Conservation (phyloP, 208 protist species). For the Wallacemonas collosoma region DNA sequence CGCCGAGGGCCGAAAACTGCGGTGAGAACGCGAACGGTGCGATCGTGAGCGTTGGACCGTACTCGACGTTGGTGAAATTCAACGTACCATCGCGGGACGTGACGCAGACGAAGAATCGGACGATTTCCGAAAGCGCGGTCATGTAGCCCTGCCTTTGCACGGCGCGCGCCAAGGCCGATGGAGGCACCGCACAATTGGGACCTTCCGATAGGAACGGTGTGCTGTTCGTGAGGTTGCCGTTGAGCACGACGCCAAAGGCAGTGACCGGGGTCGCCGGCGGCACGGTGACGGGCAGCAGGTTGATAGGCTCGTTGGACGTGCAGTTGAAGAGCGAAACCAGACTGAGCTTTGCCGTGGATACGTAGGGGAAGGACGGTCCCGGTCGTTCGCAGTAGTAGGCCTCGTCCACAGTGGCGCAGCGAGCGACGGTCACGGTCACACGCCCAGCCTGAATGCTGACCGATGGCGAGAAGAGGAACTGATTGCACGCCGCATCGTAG, state of each 20-base stretch:
- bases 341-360: conserved; percentile 2
- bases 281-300: conserved; percentile 7
- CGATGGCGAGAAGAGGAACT: conserved; percentile 5
- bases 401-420: neutral
- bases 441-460: neutral
- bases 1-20: conserved; percentile 16
- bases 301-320: neutral
- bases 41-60: conserved; percentile 27
- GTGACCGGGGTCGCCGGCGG: conserved; percentile 12
- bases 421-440: conserved; percentile 10
- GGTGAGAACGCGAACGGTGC: conserved; percentile 13
- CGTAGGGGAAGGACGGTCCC: conserved; percentile 7
- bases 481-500: conserved; percentile 13
- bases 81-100: conserved; percentile 30
- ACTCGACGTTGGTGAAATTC: conserved; percentile 24
- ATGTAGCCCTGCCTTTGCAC: conserved; percentile 17
- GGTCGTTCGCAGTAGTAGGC: conserved; percentile 32
- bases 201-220: conserved; percentile 25
- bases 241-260: conserved; percentile 9
- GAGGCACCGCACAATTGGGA: neutral
- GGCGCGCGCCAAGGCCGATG: conserved; percentile 1
- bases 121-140: conserved; percentile 7
- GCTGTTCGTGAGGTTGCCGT: conserved; percentile 12
- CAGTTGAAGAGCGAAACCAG: conserved; percentile 33
- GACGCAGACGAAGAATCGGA: conserved; percentile 32